Base-by-base conservation (phyloP, 164 flowering plant species). In the Stephania cephalantha region DNA sequence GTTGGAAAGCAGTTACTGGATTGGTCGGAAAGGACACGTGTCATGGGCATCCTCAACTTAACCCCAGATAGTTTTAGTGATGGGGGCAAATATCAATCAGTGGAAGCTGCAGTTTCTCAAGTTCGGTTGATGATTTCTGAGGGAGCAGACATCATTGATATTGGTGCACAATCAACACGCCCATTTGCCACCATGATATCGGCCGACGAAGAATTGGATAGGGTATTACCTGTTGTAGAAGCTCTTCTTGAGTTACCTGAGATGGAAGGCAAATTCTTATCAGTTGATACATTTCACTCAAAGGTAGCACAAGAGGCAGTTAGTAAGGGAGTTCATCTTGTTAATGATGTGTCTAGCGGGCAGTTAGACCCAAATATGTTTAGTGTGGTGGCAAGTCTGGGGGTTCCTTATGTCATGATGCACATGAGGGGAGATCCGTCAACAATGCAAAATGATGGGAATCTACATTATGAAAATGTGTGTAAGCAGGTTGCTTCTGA, bases 61-160 rank as follows among this genome's bases (percentile, higher is more conserved):
- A 93, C 98, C 13, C 96, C 97, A 5, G 98, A 93, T 82, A 96
- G 98, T 82, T 93, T 94, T 76, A 91, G 98, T 61, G 99, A 96
- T 79, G 98, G 99, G 46, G 98, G 98, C 1, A 89, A 85, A 76
- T 94, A 85, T 78, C 85, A 79, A 66, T 82, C 90, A 10, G 84
- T 88, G n/a, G 89, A 85, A 8, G 78, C 84, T 78, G 97, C 97
- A 46, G 86, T 92, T 79, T 83, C 94, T 74, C 97, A 87, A 69
- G 95, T 88, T 18, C 86, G 77, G 9, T 78, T 73, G 46, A 87
- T 94, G 95, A 75, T 92, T 68, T 85, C 86, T 53, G 93, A 89
- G 81, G 99, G 97, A 18, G 95, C 89, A 13, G 95, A 96, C 78
- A 94, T 96, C 42, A 90, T 96, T 69, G 98, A 96, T 79, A 77